Conservation (phyloP, 2,329 filamentous ascomycete species). For the Aspergillus tamarii region DNA sequence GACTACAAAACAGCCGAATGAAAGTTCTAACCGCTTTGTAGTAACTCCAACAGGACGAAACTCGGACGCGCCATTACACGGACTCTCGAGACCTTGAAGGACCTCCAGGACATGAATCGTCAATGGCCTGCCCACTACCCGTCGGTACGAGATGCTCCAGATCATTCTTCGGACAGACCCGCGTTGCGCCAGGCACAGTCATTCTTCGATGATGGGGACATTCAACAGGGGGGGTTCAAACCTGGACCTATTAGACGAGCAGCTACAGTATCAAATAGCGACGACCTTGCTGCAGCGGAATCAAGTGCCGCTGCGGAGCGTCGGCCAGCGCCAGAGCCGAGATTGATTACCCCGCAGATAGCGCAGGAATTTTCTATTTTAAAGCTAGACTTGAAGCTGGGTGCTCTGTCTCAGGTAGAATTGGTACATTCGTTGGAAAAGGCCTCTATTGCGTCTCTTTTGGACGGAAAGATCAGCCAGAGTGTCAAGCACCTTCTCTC, state of each 20-base stretch:
- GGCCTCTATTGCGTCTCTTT: constrained; percentile 80
- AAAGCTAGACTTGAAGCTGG: constrained; percentile 92
- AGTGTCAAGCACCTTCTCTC: constrained; percentile 88
- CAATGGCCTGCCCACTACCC: constrained; percentile 96
- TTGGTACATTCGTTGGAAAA: constrained; percentile 95
- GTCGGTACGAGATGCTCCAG: constrained; percentile 51
- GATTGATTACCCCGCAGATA: constrained; percentile 87
- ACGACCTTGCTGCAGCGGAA: constrained; percentile 65
- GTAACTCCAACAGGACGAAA: constrained; percentile 83
- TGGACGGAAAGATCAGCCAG: constrained; percentile 92
- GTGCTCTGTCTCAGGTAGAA: constrained; percentile 81
- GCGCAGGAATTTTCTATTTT: constrained; percentile 94
- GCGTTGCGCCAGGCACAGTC: constrained; percentile 41
- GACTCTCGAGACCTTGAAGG: constrained; percentile 80
- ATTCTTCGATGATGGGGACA: constrained; percentile 31
- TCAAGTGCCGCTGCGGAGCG: constrained; percentile 72
- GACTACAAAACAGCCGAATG: neutral
- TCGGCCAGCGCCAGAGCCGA: constrained; percentile 68
- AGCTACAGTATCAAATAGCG: constrained; percentile 69
- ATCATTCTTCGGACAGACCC: constrained; percentile 38
- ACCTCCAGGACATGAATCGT: constrained; percentile 84
- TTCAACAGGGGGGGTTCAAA: constrained; percentile 36
- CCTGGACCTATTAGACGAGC: constrained; percentile 67
- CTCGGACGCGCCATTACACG: constrained; percentile 86
- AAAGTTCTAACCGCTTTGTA: constrained; percentile 32